phyloP scores from a whole-genome alignment of 2,329 filamentous ascomycete species.

The Elsinoe batatas region DNA sequence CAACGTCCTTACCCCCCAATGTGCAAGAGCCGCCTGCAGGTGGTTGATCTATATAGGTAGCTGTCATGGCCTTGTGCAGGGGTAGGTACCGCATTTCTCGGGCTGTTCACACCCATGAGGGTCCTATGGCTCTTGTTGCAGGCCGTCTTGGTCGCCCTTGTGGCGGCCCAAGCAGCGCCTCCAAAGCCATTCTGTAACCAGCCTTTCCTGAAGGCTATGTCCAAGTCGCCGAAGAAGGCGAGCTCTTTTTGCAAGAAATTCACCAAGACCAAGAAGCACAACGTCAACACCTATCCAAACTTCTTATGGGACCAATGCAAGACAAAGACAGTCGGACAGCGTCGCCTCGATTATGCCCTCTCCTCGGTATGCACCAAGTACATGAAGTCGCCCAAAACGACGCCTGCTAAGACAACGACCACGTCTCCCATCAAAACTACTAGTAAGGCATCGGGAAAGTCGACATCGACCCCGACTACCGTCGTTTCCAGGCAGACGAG shows the following conservation, averaged over 20 bases:
- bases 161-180: background rate
- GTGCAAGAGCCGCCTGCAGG: too few species aligned
- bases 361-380: background rate
- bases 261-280: background rate
- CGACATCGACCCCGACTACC: too few species aligned
- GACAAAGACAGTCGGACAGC: background rate
- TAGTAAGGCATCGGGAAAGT: background rate
- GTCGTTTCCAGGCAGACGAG: too few species aligned
- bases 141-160: background rate
- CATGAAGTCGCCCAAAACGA: background rate
- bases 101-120: too few species aligned
- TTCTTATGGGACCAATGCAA: background rate
- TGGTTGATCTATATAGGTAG: too few species aligned
- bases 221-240: background rate
- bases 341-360: background rate
- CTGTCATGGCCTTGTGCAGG: too few species aligned
- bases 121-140: background rate
- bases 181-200: background rate
- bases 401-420: background rate
- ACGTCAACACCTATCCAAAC: background rate
- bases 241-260: background rate
- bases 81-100: too few species aligned
- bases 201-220: background rate
- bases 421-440: background rate
- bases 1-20: too few species aligned